These are phyloP conservation scores for Apiospora koreana DNA, from an alignment of 2,329 filamentous ascomycete genomes.

Conservation along the genomic window DNA sequence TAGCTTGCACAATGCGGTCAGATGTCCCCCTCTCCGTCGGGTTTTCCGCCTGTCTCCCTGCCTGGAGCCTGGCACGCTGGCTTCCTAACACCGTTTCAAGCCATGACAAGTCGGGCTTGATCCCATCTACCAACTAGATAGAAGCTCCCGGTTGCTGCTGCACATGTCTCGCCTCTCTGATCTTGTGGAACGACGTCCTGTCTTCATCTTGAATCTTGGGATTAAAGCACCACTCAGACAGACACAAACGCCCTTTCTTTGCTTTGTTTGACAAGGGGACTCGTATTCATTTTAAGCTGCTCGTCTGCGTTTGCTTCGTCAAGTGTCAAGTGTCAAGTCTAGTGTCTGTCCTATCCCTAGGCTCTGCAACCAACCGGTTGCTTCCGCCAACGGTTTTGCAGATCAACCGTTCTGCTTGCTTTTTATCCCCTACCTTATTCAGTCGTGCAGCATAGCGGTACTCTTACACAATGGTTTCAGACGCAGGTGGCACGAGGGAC, in stretches of 20 bases:
- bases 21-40: conserved; percentile 4
- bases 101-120: not conserved
- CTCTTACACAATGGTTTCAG: not conserved
- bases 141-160: not conserved
- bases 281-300: not conserved
- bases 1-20: not conserved
- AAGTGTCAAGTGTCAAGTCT: not conserved
- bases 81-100: not conserved
- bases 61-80: too few relatives aligned
- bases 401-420: not conserved
- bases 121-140: not conserved
- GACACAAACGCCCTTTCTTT: not conserved
- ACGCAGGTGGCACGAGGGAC: not conserved
- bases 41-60: not conserved
- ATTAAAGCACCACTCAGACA: not conserved
- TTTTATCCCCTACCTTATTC: conserved; percentile 4
- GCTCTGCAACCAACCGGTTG: not conserved
- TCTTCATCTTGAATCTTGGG: not conserved
- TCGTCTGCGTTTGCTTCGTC: not conserved
- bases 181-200: not conserved
- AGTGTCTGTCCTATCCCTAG: not conserved
- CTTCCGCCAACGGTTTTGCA: conserved; percentile 1
- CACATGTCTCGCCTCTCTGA: not conserved
- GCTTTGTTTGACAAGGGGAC: not conserved
- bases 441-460: not conserved